These are phyloP conservation scores for Periconia digitata DNA, from an alignment of 2,329 filamentous ascomycete genomes.

Conservation along the genomic window DNA sequence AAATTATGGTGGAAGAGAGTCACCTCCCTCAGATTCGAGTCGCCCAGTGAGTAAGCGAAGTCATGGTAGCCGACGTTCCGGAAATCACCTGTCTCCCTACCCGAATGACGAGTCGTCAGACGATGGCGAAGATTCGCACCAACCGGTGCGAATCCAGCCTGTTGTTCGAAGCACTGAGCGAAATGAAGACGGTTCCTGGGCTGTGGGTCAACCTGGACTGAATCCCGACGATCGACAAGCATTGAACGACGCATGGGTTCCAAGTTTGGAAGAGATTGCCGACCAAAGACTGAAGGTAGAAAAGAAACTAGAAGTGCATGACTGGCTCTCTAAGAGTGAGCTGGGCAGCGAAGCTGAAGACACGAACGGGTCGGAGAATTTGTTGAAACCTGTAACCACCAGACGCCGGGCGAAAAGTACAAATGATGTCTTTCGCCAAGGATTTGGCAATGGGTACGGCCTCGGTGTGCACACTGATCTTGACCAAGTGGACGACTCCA, in stretches of 20 bases:
- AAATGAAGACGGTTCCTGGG: slow-evolving; percentile 52
- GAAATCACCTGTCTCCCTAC: slow-evolving; percentile 43
- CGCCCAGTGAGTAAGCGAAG: slow-evolving; percentile 39
- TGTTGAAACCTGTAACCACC: slow-evolving; percentile 29
- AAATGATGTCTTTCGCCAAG: slow-evolving; percentile 39
- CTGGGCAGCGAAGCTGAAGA: slow-evolving; percentile 52
- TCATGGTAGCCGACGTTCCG: slow-evolving; percentile 36
- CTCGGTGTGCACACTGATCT: slow-evolving; percentile 37
- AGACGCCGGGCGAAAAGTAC: slow-evolving; percentile 53
- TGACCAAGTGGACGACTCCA: slow-evolving; percentile 37
- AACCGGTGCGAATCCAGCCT: slow-evolving; percentile 15
- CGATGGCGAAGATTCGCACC: slow-evolving; percentile 27
- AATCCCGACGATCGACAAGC: slow-evolving; percentile 49
- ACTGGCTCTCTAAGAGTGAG: slow-evolving; percentile 53
- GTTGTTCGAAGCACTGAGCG: slow-evolving; percentile 40
- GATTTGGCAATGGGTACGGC: slow-evolving; percentile 23
- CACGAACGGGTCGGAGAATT: slow-evolving; percentile 28
- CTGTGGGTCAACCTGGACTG: slow-evolving; percentile 49
- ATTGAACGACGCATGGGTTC: slow-evolving; percentile 46
- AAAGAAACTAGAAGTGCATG: slow-evolving; percentile 56
- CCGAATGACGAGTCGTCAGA: slow-evolving; percentile 36
- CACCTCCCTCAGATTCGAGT: slow-evolving; percentile 37
- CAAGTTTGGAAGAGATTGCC: slow-evolving; percentile 55
- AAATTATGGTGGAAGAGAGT: slow-evolving; percentile 39
- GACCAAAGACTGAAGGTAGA: slow-evolving; percentile 50